Evolutionary conservation across 495 filamentous ascomycete genomes (phyloP).

Genomic region (Penicillium steckii): DNA sequence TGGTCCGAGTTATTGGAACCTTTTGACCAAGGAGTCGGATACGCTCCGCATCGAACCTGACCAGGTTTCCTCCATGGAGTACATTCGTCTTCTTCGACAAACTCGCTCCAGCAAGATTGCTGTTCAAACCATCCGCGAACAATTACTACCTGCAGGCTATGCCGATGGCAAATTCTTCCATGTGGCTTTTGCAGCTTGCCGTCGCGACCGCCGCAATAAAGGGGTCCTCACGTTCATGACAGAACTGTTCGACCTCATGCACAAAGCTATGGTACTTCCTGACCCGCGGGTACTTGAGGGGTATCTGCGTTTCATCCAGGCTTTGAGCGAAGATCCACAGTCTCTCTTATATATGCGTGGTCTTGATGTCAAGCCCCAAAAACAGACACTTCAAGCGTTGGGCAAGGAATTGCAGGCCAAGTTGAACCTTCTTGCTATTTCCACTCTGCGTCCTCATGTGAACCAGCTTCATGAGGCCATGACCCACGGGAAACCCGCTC

Average conservation of each 20-base stretch:
- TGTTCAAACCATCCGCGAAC: slow-evolving; percentile 52
- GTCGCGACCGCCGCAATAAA: slow-evolving; percentile 68
- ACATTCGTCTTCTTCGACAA: slow-evolving; percentile 64
- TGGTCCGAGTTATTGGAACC: slow-evolving; percentile 69
- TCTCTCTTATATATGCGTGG: slow-evolving; percentile 31
- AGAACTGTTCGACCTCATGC: slow-evolving; percentile 58
- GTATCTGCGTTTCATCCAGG: slow-evolving; percentile 29
- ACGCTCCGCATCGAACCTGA: slow-evolving; percentile 64
- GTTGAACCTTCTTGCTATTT: slow-evolving; percentile 23
- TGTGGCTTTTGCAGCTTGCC: slow-evolving; percentile 67
- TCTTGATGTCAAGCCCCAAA: slow-evolving; percentile 5
- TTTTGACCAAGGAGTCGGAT: slow-evolving; percentile 52
- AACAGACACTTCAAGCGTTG: slow-evolving; percentile 15
- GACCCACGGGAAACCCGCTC: slow-evolving; percentile 4
- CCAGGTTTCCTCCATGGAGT: slow-evolving; percentile 59
- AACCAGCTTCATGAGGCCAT: slow-evolving; percentile 31
- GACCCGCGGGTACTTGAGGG: slow-evolving; percentile 31
- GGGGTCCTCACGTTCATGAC: slow-evolving; percentile 56
- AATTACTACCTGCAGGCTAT: slow-evolving; percentile 34
- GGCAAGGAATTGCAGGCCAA: slow-evolving; percentile 29
- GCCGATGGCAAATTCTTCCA: slow-evolving; percentile 58
- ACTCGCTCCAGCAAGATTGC: slow-evolving; percentile 57
- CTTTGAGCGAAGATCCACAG: slow-evolving; percentile 27
- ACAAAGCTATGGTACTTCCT: slow-evolving; percentile 28
- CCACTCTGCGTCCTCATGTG: slow-evolving; percentile 27